phyloP scores from a whole-genome alignment of 2,329 filamentous ascomycete species.

The Thyridium curvatum region DNA sequence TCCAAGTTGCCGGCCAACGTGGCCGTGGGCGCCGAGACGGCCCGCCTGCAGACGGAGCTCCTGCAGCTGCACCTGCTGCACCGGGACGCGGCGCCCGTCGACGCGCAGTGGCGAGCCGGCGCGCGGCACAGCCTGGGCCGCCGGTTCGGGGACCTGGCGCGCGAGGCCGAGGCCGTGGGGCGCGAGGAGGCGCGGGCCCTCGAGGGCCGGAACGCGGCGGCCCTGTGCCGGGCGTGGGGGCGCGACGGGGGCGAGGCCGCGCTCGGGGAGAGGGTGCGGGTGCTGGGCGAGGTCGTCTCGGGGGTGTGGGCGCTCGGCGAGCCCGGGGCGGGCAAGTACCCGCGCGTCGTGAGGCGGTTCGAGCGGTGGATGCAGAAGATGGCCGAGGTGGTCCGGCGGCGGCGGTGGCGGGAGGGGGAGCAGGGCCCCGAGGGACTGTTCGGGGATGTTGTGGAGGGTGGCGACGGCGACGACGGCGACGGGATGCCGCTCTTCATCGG shows the following conservation, averaged over 20 bases:
- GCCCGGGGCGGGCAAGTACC: slow-evolving; percentile 44
- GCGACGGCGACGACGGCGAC: slow-evolving; percentile 21
- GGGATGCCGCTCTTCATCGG: slow-evolving; percentile 38
- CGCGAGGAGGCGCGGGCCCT: slow-evolving; percentile 33
- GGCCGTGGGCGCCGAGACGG: slow-evolving; percentile 51
- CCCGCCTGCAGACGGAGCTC: slow-evolving; percentile 55
- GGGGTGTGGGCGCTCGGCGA: slow-evolving; percentile 54
- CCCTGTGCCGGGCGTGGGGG: slow-evolving; percentile 44
- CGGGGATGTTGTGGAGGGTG: too few relatives aligned
- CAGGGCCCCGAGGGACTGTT: slow-evolving; percentile 6
- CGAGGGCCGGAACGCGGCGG: slow-evolving; percentile 44
- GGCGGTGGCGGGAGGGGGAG: slow-evolving; percentile 27
- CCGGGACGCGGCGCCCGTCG: slow-evolving; percentile 37
- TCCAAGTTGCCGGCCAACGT: slow-evolving; percentile 56
- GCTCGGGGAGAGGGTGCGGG: slow-evolving; percentile 51
- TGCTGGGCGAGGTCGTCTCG: slow-evolving; percentile 48
- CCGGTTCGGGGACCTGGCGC: slow-evolving; percentile 35
- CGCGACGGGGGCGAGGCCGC: slow-evolving; percentile 15
- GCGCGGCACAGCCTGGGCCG: slow-evolving; percentile 41
- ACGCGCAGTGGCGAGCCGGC: slow-evolving; percentile 47
- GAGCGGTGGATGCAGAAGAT: slow-evolving; percentile 50
- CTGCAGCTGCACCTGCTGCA: slow-evolving; percentile 61
- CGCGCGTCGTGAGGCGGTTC: slow-evolving; percentile 48
- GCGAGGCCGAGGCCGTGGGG: slow-evolving; percentile 22
- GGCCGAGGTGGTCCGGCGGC: slow-evolving; percentile 38